phyloP scores from a whole-genome alignment of 306 rosid species.

The Lablab purpureus region DNA sequence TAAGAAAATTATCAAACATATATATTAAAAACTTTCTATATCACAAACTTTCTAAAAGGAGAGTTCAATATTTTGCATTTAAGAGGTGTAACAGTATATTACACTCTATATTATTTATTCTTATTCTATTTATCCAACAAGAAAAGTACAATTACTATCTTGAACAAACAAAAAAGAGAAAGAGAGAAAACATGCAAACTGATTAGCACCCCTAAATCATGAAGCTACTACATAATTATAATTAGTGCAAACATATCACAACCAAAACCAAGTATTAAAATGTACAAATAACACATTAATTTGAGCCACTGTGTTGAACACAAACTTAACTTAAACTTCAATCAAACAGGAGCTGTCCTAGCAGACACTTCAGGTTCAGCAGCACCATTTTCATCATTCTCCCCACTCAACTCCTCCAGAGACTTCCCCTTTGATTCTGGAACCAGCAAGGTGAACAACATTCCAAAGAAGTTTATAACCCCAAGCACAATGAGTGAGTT shows the following conservation, averaged over 20 bases:
- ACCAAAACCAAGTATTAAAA: background rate
- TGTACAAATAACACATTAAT: conserved; percentile 25
- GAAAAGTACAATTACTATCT: too few relatives aligned
- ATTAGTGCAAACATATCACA: conserved; percentile 12
- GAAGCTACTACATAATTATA: background rate
- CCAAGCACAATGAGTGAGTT: conserved; percentile 74
- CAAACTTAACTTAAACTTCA: background rate
- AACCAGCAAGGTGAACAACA: conserved; percentile 65
- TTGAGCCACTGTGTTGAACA: conserved; percentile 17
- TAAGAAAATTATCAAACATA: too few relatives aligned
- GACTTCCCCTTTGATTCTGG: conserved; percentile 86
- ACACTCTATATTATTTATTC: too few relatives aligned
- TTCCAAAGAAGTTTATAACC: conserved; percentile 64
- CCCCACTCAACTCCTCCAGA: conserved; percentile 81
- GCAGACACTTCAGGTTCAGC: background rate
- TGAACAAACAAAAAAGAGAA: background rate
- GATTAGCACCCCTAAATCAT: conserved; percentile 14
- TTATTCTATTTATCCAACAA: too few relatives aligned
- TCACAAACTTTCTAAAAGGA: too few relatives aligned
- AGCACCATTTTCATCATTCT: conserved; percentile 50
- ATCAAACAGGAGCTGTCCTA: conserved; percentile 49
- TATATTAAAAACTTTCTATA: too few relatives aligned
- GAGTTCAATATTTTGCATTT: too few relatives aligned
- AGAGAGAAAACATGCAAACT: background rate
- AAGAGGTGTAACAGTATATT: too few relatives aligned